Conservation (phyloP, 345 rosid genomes). For the Eucalyptus polybractea region DNA sequence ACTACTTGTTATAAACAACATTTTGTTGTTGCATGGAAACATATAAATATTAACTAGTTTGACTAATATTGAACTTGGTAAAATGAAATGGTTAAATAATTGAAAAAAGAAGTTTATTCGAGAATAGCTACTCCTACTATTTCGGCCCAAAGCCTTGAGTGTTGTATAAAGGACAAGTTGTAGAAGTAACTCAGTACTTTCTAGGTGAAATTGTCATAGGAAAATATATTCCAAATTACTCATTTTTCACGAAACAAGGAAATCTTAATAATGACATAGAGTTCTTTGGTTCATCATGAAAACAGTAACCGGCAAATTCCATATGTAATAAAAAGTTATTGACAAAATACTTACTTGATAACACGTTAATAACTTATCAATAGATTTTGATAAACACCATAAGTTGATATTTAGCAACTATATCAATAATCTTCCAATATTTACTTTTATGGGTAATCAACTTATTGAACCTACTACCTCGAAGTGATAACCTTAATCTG, state of each 20-base stretch:
- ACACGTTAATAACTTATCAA: neutral
- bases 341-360: neutral
- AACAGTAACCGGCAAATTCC: rapidly evolving
- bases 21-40: too few species aligned
- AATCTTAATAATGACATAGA: neutral
- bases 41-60: too few species aligned
- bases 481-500: neutral
- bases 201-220: too few species aligned
- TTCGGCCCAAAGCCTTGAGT: too few species aligned
- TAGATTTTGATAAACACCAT: neutral
- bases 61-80: too few species aligned
- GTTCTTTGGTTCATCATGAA: rapidly evolving
- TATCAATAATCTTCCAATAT: neutral
- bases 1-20: neutral
- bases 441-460: neutral
- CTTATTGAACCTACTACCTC: neutral
- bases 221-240: rapidly evolving
- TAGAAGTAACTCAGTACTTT: too few species aligned
- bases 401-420: neutral
- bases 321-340: neutral
- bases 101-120: too few species aligned
- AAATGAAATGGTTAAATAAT: too few species aligned
- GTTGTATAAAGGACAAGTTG: too few species aligned
- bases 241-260: neutral
- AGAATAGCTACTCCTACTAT: neutral